These are phyloP conservation scores for Brettanomyces anomalus DNA, from an alignment of 805 yeast genomes.

Conservation along the genomic window DNA sequence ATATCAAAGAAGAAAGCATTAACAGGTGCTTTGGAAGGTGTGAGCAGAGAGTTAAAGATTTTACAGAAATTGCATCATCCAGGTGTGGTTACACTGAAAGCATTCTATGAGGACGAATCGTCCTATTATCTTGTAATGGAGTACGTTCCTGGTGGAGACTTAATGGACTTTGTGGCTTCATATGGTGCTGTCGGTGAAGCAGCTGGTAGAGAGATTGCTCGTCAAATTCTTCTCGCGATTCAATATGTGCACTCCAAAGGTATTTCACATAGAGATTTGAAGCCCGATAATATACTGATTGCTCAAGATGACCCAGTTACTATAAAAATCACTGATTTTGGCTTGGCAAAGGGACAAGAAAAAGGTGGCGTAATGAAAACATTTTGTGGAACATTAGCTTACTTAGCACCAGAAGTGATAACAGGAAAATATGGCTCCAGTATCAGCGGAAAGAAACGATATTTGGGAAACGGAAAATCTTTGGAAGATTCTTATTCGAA, in stretches of 20 bases:
- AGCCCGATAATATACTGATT: conserved; percentile 91
- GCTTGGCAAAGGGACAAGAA: conserved; percentile 84
- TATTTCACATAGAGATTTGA: conserved; percentile 91
- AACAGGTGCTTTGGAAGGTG: conserved; percentile 72
- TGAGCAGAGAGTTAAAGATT: conserved; percentile 77
- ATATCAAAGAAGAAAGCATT: conserved; percentile 73
- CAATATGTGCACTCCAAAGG: conserved; percentile 83
- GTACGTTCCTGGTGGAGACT: conserved; percentile 90
- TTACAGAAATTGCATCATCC: conserved; percentile 73
- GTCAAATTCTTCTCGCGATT: conserved; percentile 77
- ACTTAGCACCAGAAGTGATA: conserved; percentile 91
- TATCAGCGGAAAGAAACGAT: conserved; percentile 16
- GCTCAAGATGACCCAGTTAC: conserved; percentile 85
- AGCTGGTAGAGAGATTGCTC: conserved; percentile 77
- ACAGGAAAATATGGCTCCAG: conserved; percentile 40
- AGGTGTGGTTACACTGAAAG: conserved; percentile 73
- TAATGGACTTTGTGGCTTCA: conserved; percentile 94
- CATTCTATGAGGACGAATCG: conserved; percentile 76
- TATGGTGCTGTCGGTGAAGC: conserved; percentile 89
- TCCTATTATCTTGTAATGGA: conserved; percentile 90
- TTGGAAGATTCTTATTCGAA: conserved; percentile 53
- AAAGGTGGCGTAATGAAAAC: conserved; percentile 85
- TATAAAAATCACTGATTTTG: conserved; percentile 94
- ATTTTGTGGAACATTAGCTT: conserved; percentile 95
- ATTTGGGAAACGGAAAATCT: conserved; percentile 25